Conservation (phyloP, 2,329 filamentous ascomycete genomes). For the Paramyrothecium roridum region DNA sequence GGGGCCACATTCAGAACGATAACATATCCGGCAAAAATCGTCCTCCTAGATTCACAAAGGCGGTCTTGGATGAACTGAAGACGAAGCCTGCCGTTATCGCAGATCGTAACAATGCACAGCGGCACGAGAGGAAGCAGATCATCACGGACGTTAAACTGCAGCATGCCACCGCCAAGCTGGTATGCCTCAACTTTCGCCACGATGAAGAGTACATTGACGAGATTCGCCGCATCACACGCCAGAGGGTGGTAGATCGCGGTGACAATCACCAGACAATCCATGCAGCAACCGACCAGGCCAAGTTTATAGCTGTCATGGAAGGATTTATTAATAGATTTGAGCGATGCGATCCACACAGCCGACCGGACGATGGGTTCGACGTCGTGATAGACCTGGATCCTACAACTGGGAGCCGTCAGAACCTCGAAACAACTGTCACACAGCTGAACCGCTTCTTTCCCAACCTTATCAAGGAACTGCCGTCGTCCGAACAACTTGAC, state of each 20-base stretch:
- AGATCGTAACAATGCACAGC: conserved; percentile 91
- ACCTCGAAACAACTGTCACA: conserved; percentile 75
- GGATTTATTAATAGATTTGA: conserved; percentile 88
- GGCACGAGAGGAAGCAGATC: conserved; percentile 82
- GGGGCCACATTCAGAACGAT: conserved; percentile 95
- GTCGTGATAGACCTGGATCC: conserved; percentile 82
- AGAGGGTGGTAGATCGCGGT: conserved; percentile 78
- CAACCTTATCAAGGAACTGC: conserved; percentile 67
- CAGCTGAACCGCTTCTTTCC: conserved; percentile 76
- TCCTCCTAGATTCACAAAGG: conserved; percentile 72
- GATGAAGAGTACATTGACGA: conserved; percentile 70
- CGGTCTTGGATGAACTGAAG: conserved; percentile 62
- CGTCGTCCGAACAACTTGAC: conserved; percentile 72
- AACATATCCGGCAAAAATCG: conserved; percentile 82
- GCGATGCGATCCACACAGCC: conserved; percentile 59
- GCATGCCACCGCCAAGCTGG: conserved; percentile 64
- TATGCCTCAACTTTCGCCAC: conserved; percentile 88
- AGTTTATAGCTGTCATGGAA: conserved; percentile 90
- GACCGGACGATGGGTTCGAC: conserved; percentile 83
- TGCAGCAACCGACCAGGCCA: conserved; percentile 67
- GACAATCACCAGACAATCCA: conserved; percentile 99
- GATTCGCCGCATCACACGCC: conserved; percentile 71
- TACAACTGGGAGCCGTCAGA: conserved; percentile 71
- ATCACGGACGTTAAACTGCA: conserved; percentile 70
- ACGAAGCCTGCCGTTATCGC: conserved; percentile 74